Evolutionary conservation across 2,329 filamentous ascomycete genomes (phyloP), one percentile per base, ranked within the genome.

Genomic region (Didymella sp.): DNA sequence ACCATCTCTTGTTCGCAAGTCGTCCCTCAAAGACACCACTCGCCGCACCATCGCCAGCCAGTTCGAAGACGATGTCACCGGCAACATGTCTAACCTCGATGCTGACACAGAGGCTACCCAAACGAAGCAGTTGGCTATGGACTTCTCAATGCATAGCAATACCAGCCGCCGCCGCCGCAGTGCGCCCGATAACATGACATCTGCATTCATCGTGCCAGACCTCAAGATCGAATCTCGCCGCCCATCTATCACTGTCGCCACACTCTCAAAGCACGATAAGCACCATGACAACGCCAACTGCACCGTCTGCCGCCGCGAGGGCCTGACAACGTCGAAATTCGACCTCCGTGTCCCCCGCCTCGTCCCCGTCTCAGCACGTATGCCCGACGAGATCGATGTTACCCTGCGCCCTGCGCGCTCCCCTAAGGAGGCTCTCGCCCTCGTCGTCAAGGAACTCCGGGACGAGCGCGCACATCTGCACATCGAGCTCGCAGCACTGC

Each of bases 391-490:
- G 45, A 79, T 82, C n/a, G 83, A 86, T 48, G 82, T 82, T 0
- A 88, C 86, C 0, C 71, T 87, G 43, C 84, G 86, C 0, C 86
- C 81, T 2, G 69, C 88, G 1, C 88, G 91, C 69, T 79, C 86
- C 1, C 91, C 91, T 0, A 86, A 84, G 4, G 77, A 88, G 40
- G 91, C 92, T 9, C 84, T 96, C 22, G 89, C 90, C 7, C 85
- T 88, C n/a, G 90, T 96, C 21, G 88, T 96, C 73, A 95, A 96
- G 76, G 84, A 87, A 7, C 80, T 96, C 3, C 83, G 91, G 64
- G 91, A 96, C 71, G 92, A 96, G 74, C 84, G 93, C 41, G 82
- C 84, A 12, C 90, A 96, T 72, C 78, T 96, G 50, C 89, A 90
- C 75, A 82, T 89, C 63, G 83, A 89, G 67, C 83, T 92, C n/a